These are phyloP conservation scores for Huntiella abstrusa DNA, from an alignment of 2,329 filamentous ascomycete species.

Conservation along the genomic window DNA sequence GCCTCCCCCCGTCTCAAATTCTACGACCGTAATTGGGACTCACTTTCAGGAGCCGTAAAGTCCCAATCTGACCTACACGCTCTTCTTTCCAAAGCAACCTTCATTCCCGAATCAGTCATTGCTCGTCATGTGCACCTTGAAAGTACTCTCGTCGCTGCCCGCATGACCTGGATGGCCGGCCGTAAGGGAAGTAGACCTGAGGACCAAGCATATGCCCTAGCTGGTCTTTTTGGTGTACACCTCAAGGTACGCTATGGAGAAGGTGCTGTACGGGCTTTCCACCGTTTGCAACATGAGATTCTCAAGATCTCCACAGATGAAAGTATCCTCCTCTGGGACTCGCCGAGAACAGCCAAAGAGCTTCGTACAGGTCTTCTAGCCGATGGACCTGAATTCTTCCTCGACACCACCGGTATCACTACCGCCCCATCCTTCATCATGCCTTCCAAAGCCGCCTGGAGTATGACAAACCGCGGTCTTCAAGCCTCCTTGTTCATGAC, in stretches of 20 bases:
- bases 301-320: conserved; percentile 15
- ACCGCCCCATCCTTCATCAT: conserved; percentile 8
- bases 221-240: conserved; percentile 18
- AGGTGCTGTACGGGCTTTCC: conserved; percentile 15
- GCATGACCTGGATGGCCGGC: conserved; percentile 18
- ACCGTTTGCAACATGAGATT: conserved; percentile 17
- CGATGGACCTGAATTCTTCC: conserved; percentile 8
- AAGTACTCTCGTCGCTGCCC: conserved; percentile 11
- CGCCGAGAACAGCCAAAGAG: conserved; percentile 1
- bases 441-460: conserved; percentile 9
- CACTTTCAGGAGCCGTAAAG: conserved; percentile 4
- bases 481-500: conserved; percentile 10
- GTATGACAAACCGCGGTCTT: conserved; percentile 8
- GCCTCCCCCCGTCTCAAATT: conserved; percentile 7
- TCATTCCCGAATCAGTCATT: conserved; percentile 4
- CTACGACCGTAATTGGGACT: conserved; percentile 10
- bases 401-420: conserved; percentile 2
- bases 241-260: conserved; percentile 20
- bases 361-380: conserved; percentile 9
- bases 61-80: background rate
- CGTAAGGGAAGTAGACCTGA: conserved; percentile 15
- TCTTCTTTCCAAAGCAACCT: conserved; percentile 3
- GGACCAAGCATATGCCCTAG: conserved; percentile 18
- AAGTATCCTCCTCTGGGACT: conserved; percentile 16
- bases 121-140: background rate